Evolutionary conservation across 108 stramenopile species (phyloP).

Genomic region (Cylindrotheca fusiformis): DNA sequence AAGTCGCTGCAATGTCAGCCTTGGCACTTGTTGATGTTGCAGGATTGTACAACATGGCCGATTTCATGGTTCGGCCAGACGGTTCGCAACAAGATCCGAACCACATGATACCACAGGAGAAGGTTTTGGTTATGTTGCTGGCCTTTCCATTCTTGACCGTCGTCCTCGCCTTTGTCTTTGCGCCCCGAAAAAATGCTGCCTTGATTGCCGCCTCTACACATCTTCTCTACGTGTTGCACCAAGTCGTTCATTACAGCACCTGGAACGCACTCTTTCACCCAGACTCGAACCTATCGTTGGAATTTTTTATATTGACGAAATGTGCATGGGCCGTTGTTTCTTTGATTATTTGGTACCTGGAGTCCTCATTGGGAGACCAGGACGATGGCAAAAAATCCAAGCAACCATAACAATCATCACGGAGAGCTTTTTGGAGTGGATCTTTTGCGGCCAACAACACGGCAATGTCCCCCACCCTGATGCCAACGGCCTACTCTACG

Average conservation of each 20-base stretch:
- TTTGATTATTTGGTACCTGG: not conserved
- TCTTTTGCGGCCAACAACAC: no score
- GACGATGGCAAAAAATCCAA: not conserved
- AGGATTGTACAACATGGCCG: constrained; percentile 2
- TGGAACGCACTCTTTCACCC: not conserved
- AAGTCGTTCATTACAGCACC: not conserved
- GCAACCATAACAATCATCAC: no score
- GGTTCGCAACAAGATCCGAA: constrained; percentile 5
- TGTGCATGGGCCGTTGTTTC: not conserved
- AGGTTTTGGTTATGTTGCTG: constrained; percentile 3
- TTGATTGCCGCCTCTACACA: not conserved
- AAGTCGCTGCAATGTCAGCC: not conserved
- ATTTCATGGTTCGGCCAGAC: constrained; percentile 16
- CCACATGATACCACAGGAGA: not conserved
- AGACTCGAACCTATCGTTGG: not conserved
- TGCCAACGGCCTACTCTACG: no score
- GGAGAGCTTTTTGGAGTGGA: no score
- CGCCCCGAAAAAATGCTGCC: constrained; percentile 6
- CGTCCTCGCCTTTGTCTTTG: not conserved
- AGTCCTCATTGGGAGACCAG: no score
- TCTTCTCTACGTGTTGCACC: not conserved
- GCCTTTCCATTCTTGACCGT: constrained; percentile 9
- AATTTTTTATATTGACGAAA: not conserved
- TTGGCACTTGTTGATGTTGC: not conserved
- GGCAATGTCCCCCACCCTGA: no score